Percentiles rank a stretch among this genome's conserved stretches.
Evolutionary conservation across 2,329 filamentous ascomycete species (phyloP).

Genomic region (Fonsecaea multimorphosa): DNA sequence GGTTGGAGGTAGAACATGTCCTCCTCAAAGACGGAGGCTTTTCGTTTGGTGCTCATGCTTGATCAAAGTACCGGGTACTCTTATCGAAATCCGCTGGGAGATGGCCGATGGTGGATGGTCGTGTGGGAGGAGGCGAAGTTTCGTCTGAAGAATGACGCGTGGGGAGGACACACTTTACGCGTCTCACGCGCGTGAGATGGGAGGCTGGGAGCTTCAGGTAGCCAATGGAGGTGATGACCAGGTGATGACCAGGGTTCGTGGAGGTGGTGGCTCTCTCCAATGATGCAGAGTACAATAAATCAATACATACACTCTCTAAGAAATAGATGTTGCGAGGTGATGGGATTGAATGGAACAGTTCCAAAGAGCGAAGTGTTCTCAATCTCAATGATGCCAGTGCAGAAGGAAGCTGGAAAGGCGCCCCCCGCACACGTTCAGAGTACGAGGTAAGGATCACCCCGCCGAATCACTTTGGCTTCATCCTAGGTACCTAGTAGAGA

Average conservation of each 20-base stretch:
- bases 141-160: not conserved
- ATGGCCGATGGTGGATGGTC: not conserved
- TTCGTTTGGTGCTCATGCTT: slow-evolving; percentile 39
- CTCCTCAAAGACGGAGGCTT: slow-evolving; percentile 33
- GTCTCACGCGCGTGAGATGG: slow-evolving; percentile 10
- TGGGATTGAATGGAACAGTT: not conserved
- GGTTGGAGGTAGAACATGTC: slow-evolving; percentile 11
- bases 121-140: not conserved
- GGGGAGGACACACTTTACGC: slow-evolving; percentile 29
- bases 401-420: too few species aligned
- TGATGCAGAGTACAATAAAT: not conserved
- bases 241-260: too few species aligned
- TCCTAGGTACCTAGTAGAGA: not conserved
- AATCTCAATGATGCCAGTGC: not conserved
- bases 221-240: not conserved
- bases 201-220: not conserved
- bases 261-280: not conserved
- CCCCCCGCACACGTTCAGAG: not conserved
- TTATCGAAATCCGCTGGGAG: not conserved
- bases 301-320: not conserved
- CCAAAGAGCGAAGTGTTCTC: not conserved
- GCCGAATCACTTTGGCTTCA: slow-evolving; percentile 4
- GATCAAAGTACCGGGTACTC: not conserved
- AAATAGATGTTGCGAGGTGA: not conserved
- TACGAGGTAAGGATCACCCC: not conserved